Conservation (phyloP, 2,329 filamentous ascomycete species). For the Magnaporthiopsis rhizophila region DNA sequence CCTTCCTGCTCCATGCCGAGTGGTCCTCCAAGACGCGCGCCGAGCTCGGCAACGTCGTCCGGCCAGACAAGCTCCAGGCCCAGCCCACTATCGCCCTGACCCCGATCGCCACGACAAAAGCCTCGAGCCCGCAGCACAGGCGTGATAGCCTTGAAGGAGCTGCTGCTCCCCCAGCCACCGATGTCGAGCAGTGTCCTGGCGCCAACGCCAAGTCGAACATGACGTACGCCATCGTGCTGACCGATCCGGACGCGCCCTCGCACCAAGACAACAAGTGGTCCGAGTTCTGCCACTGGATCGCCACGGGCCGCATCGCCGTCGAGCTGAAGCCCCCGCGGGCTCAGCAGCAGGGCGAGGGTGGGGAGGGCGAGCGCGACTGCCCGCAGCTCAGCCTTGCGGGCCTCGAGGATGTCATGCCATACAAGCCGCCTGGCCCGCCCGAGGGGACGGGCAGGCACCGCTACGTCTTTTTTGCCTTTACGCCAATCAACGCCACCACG, state of each 20-base stretch:
- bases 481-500: constrained; percentile 29
- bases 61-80: constrained; percentile 25
- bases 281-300: constrained; percentile 39
- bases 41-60: constrained; percentile 43
- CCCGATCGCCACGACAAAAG: constrained; percentile 9
- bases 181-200: background rate
- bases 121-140: background rate
- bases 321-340: constrained; percentile 14
- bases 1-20: constrained; percentile 41
- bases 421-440: constrained; percentile 33
- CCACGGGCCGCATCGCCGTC: constrained; percentile 17
- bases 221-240: constrained; percentile 26
- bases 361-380: background rate
- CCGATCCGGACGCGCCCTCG: constrained; percentile 35
- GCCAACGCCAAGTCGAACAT: constrained; percentile 5
- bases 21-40: constrained; percentile 29
- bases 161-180: constrained; percentile 8
- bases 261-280: constrained; percentile 34
- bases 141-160: constrained; percentile 6
- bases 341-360: background rate
- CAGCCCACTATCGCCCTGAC: constrained; percentile 24
- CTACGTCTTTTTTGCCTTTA: constrained; percentile 34
- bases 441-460: constrained; percentile 33
- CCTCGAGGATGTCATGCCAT: constrained; percentile 28
- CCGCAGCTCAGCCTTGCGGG: constrained; percentile 8